Evolutionary conservation across 1,284 basidiomycete genomes (phyloP).

Genomic region (Puccinia sorghi): DNA sequence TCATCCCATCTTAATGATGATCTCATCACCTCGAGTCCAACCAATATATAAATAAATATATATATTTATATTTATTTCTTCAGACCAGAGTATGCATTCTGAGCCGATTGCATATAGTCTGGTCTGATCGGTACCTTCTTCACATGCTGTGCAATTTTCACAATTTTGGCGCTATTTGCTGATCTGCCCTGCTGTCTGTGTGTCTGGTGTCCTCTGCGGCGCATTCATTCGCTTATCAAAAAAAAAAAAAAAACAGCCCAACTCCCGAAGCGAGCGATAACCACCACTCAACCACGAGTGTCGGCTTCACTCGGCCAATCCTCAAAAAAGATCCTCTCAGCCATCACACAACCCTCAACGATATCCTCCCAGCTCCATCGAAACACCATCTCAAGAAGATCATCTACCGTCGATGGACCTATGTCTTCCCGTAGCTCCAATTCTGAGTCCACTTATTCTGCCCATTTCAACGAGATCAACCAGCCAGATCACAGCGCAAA

Average conservation of each 20-base stretch:
- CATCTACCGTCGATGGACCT: slow-evolving; percentile 4
- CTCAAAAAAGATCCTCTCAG: too few relatives aligned
- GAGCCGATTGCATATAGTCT: neutral
- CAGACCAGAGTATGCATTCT: slow-evolving; percentile 1
- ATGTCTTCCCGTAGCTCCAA: slow-evolving; percentile 18
- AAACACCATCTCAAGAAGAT: neutral
- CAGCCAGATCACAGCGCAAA: neutral
- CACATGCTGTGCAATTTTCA: neutral
- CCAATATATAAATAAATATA: too few relatives aligned
- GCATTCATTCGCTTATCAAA: neutral
- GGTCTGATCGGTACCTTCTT: neutral
- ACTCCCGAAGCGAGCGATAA: neutral
- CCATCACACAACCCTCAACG: too few relatives aligned
- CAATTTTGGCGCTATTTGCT: neutral
- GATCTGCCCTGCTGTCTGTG: neutral
- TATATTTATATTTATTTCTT: too few relatives aligned
- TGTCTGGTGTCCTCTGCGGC: neutral
- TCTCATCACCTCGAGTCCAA: too few relatives aligned
- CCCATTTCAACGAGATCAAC: neutral
- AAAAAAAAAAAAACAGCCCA: neutral
- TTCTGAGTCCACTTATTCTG: neutral
- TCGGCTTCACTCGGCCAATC: neutral
- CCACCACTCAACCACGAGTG: neutral
- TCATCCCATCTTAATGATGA: too few relatives aligned
- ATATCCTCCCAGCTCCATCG: neutral